Conservation (phyloP, 2,329 filamentous ascomycete species). For the Talaromyces sp. region DNA sequence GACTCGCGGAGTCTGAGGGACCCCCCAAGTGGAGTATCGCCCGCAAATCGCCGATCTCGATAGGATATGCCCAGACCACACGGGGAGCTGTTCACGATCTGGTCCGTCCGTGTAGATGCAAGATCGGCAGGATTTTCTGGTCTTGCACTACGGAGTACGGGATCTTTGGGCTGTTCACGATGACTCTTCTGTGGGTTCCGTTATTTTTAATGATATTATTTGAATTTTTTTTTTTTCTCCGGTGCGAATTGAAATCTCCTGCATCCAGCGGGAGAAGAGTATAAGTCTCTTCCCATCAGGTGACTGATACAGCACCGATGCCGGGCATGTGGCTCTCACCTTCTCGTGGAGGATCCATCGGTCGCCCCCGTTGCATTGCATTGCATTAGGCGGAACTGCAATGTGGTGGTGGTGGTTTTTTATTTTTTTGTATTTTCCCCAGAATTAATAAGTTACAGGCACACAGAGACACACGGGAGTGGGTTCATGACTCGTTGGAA, state of each 20-base stretch:
- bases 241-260: neutral
- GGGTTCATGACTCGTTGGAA: neutral
- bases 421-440: slow-evolving; percentile 21
- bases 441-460: slow-evolving; percentile 3
- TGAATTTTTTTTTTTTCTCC: neutral
- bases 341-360: slow-evolving; percentile 24
- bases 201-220: neutral
- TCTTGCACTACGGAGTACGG: neutral
- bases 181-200: too few relatives aligned
- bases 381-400: slow-evolving; percentile 25
- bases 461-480: neutral
- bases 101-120: slow-evolving; percentile 26
- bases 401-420: too few relatives aligned
- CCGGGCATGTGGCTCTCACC: slow-evolving; percentile 4
- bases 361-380: slow-evolving; percentile 28
- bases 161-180: neutral
- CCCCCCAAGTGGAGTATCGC: slow-evolving; percentile 22
- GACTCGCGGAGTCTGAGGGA: slow-evolving; percentile 8
- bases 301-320: slow-evolving; percentile 22
- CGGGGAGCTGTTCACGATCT: slow-evolving; percentile 24
- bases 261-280: neutral
- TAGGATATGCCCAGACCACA: slow-evolving; percentile 17
- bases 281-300: slow-evolving; percentile 15
- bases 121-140: slow-evolving; percentile 21
- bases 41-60: slow-evolving; percentile 27